Percentiles rank a stretch among this genome's conserved stretches.
Evolutionary conservation across 2,329 filamentous ascomycete species (phyloP).

Genomic region (Trichothecium roseum): DNA sequence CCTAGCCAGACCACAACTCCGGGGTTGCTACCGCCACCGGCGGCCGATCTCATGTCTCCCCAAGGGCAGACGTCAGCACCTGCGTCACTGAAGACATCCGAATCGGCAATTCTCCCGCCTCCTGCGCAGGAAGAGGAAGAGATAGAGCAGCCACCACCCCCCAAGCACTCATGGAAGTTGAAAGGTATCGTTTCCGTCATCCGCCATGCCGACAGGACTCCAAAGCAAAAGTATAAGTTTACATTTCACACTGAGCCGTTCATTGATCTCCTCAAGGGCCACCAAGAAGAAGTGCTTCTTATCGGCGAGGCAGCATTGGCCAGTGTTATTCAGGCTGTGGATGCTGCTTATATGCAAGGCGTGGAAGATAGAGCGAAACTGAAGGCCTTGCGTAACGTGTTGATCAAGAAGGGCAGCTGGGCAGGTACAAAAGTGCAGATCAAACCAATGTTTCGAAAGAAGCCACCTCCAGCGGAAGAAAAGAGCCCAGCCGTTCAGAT

Average conservation of each 20-base stretch:
- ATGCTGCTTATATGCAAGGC: constrained; percentile 64
- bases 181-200: constrained; percentile 97
- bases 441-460: constrained; percentile 96
- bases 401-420: constrained; percentile 89
- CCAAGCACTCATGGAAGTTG: constrained; percentile 93
- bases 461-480: constrained; percentile 50
- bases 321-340: constrained; percentile 83
- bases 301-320: constrained; percentile 83
- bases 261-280: constrained; percentile 85
- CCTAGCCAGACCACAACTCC: constrained; percentile 26
- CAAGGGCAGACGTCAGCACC: constrained; percentile 17
- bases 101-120: constrained; percentile 7
- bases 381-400: constrained; percentile 71
- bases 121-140: constrained; percentile 18
- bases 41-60: constrained; percentile 17
- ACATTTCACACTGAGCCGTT: constrained; percentile 97
- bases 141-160: constrained; percentile 52
- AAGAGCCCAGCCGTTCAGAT: constrained; percentile 25
- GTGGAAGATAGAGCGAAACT: constrained; percentile 82
- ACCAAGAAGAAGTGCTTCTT: constrained; percentile 90
- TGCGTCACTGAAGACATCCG: constrained; percentile 23
- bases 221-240: constrained; percentile 99
- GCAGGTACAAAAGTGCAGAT: constrained; percentile 97
- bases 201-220: constrained; percentile 90
- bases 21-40: constrained; percentile 18